These are phyloP conservation scores for Zychaea mexicana DNA, from an alignment of 371 early-diverging fungal species.

Conservation along the genomic window DNA sequence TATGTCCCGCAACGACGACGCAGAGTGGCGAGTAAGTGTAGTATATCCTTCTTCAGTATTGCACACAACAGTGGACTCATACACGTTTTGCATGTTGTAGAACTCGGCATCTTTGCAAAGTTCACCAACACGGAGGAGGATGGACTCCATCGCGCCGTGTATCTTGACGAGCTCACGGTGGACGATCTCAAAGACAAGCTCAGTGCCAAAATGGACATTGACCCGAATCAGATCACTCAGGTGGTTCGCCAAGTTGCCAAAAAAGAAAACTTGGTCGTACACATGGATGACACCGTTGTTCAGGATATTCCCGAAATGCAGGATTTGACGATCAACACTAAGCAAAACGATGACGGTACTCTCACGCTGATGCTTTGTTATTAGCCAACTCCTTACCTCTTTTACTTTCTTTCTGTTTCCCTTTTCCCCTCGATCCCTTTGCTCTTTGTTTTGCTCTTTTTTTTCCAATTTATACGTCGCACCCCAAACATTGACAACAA, in stretches of 20 bases:
- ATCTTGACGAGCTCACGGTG: slow-evolving; percentile 52
- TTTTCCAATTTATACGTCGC: too few species aligned
- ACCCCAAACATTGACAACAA: too few species aligned
- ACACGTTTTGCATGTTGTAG: slow-evolving; percentile 12
- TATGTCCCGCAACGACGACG: slow-evolving; percentile 40
- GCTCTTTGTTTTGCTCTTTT: too few species aligned
- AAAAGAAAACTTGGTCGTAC: slow-evolving; percentile 40
- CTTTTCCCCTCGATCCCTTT: too few species aligned
- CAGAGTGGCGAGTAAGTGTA: slow-evolving; percentile 33
- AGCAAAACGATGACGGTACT: slow-evolving; percentile 40
- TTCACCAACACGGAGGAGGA: slow-evolving; percentile 41
- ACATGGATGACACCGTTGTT: slow-evolving; percentile 53
- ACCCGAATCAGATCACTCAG: slow-evolving; percentile 14
- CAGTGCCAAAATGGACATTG: slow-evolving; percentile 41
- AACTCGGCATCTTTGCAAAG: slow-evolving; percentile 53
- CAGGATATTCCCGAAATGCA: slow-evolving; percentile 55
- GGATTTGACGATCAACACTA: slow-evolving; percentile 52
- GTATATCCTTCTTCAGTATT: neutral
- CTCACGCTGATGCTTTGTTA: slow-evolving; percentile 49
- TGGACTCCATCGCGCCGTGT: slow-evolving; percentile 47
- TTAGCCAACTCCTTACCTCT: slow-evolving; percentile 8
- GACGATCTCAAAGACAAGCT: slow-evolving; percentile 34
- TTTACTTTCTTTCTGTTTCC: too few species aligned
- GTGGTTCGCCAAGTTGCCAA: slow-evolving; percentile 41
- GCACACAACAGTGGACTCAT: too few species aligned